phyloP scores from a whole-genome alignment of 2,329 filamentous ascomycete species.

The Dissoconium aciculare region DNA sequence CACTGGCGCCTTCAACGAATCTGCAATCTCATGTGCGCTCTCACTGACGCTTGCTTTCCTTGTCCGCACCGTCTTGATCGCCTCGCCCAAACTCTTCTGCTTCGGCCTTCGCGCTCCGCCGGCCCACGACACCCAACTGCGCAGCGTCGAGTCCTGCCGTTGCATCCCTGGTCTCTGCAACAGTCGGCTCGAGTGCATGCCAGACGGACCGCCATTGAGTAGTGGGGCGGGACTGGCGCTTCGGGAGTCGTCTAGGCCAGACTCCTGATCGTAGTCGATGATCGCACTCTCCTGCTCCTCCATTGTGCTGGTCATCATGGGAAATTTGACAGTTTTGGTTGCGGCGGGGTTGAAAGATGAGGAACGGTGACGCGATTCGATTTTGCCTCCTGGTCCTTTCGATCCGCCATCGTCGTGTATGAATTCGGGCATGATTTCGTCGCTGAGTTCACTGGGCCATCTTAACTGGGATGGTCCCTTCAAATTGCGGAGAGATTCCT shows the following conservation, averaged over 20 bases:
- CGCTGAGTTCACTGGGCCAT: too few species aligned
- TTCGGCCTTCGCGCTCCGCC: conserved; percentile 42
- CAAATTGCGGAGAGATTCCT: too few species aligned
- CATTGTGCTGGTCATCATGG: conserved; percentile 2
- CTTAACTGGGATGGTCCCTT: too few species aligned
- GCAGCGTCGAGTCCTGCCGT: conserved; percentile 23
- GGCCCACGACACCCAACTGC: conserved; percentile 33
- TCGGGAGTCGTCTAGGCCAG: conserved; percentile 12
- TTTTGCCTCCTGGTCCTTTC: too few species aligned
- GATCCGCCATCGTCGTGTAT: too few species aligned
- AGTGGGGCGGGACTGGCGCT: conserved; percentile 20
- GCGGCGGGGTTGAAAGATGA: conserved; percentile 15
- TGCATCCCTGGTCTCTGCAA: conserved; percentile 32
- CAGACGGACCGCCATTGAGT: conserved; percentile 20
- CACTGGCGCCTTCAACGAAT: conserved; percentile 76
- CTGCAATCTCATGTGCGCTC: conserved; percentile 85
- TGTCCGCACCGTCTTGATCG: conserved; percentile 67
- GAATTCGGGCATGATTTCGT: too few species aligned
- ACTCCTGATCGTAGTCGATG: conserved; percentile 1
- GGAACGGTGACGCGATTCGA: conserved; percentile 13
- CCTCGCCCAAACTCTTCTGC: conserved; percentile 80
- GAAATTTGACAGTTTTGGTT: conserved; percentile 12
- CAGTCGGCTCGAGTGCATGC: conserved; percentile 38
- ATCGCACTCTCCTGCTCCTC: not conserved
- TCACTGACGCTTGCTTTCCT: conserved; percentile 76